Percentiles rank a stretch among this genome's conserved stretches.
These are phyloP conservation scores for Ustilago trichophora DNA, from an alignment of 1,284 basidiomycete species.

Conservation along the genomic window DNA sequence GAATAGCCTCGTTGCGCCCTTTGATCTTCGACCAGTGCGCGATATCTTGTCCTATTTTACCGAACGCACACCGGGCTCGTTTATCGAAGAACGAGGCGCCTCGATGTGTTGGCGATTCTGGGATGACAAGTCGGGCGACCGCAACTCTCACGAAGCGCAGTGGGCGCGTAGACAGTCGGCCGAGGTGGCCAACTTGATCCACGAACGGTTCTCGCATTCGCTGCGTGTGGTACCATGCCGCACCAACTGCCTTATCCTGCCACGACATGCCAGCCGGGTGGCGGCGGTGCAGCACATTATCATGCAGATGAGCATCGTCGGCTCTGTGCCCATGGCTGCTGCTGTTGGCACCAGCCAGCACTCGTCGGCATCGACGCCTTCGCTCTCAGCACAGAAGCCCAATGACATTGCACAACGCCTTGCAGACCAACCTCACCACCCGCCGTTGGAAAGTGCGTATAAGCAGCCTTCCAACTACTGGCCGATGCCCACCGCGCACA, in stretches of 20 bases:
- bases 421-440: slow-evolving; percentile 36
- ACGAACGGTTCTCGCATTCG: slow-evolving; percentile 62
- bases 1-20: slow-evolving; percentile 81
- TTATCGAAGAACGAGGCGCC: slow-evolving; percentile 83
- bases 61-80: slow-evolving; percentile 84
- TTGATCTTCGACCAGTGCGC: slow-evolving; percentile 78
- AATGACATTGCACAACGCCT: slow-evolving; percentile 34
- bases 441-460: slow-evolving; percentile 46
- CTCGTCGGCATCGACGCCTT: slow-evolving; percentile 26
- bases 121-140: slow-evolving; percentile 69
- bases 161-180: slow-evolving; percentile 86
- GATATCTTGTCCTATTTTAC: slow-evolving; percentile 81
- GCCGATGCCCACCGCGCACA: slow-evolving; percentile 35
- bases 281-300: slow-evolving; percentile 73
- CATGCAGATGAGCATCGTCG: slow-evolving; percentile 50
- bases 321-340: slow-evolving; percentile 10
- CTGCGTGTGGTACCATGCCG: slow-evolving; percentile 60
- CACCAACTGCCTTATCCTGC: slow-evolving; percentile 76
- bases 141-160: slow-evolving; percentile 72
- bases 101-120: slow-evolving; percentile 86
- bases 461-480: slow-evolving; percentile 59
- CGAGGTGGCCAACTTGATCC: slow-evolving; percentile 89
- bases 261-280: slow-evolving; percentile 82
- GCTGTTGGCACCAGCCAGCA: slow-evolving; percentile 12
- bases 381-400: slow-evolving; percentile 19